phyloP scores from a whole-genome alignment of 805 yeast genomes.

The Brettanomyces anomalus region DNA sequence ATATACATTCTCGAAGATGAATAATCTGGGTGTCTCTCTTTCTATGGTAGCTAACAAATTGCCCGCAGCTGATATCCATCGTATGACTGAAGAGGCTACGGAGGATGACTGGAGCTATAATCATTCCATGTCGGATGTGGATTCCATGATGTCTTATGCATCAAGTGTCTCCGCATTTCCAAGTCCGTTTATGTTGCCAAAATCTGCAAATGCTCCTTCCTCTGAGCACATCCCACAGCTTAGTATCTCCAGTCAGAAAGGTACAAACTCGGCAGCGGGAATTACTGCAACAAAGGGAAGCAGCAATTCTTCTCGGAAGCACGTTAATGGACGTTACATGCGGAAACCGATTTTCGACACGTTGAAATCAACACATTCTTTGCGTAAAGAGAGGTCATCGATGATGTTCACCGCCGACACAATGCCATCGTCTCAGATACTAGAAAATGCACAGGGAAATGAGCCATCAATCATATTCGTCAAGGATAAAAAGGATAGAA shows the following conservation, averaged over 20 bases:
- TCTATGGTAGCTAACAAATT: conserved; percentile 62
- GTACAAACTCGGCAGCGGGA: background rate
- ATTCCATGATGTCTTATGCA: conserved; percentile 12
- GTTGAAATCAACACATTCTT: conserved; percentile 14
- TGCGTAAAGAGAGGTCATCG: conserved; percentile 10
- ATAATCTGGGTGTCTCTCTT: conserved; percentile 69
- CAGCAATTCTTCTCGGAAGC: conserved; percentile 2
- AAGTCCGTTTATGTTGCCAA: conserved; percentile 2
- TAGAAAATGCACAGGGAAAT: conserved; percentile 61
- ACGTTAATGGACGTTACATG: conserved; percentile 9
- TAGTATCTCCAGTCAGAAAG: background rate
- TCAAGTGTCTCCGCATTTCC: conserved; percentile 1
- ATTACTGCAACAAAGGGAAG: background rate
- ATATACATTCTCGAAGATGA: conserved; percentile 54
- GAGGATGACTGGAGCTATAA: conserved; percentile 18
- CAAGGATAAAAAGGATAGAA: conserved; percentile 29
- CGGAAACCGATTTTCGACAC: conserved; percentile 16
- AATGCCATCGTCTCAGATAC: conserved; percentile 56
- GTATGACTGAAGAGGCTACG: conserved; percentile 15
- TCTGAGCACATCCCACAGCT: background rate
- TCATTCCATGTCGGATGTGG: conserved; percentile 16
- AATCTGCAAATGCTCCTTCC: background rate
- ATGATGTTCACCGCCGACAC: conserved; percentile 50
- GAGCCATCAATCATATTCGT: conserved; percentile 57
- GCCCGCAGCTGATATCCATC: conserved; percentile 23